Evolutionary conservation across 163 green algal species (phyloP), one percentile per base, ranked within the genome.

Genomic region (Coccomyxa subellipsoidea): DNA sequence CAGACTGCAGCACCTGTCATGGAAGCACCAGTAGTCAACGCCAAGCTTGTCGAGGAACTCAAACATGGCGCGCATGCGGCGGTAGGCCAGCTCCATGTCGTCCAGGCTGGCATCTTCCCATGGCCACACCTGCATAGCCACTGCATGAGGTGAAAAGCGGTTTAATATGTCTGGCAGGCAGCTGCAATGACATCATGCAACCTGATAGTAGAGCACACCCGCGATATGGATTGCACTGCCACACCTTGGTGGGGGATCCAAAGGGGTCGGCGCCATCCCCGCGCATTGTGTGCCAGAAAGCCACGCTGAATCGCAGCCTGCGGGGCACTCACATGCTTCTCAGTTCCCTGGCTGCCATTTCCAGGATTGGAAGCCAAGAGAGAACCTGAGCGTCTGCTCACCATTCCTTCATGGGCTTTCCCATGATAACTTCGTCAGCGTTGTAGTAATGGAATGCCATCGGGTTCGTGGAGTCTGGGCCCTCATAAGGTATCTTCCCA

Each of bases 21-120:
- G 92, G 87, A 96, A 96, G 85, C 92, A 96, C 92, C 92, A 96
- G 34, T 80, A 84, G 18, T 95, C 85, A 8, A 93, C 84, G 18
- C 92, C 92, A 21, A 96, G 85, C 80, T 94, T 95, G 54, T 83
- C 78, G 85, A 95, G 75, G 69, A 96, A 82, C 85, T 96, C 88
- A 80, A 96, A 96, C 38, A 92, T 91, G 47, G 90, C 92, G 38
- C 86, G 79, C 85, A 96, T 88, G 18, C 89, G 85, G 21, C 84
- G 76, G 32, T 84, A 84, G 2, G 90, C 87, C n/a, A 85, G 31
- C 69, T 89, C 80, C 82, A 93, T 82, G 0, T 79, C 54, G 39
- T 80, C 47, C n/a, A 84, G 73, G 34, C 66, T 77, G 38, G 39
- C 54, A 31, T 90, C 84, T 70, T 93, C 89, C 89, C 91, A 95